Evolutionary conservation across 352 stramenopile species (phyloP).

Genomic region (Peronospora farinosa): DNA sequence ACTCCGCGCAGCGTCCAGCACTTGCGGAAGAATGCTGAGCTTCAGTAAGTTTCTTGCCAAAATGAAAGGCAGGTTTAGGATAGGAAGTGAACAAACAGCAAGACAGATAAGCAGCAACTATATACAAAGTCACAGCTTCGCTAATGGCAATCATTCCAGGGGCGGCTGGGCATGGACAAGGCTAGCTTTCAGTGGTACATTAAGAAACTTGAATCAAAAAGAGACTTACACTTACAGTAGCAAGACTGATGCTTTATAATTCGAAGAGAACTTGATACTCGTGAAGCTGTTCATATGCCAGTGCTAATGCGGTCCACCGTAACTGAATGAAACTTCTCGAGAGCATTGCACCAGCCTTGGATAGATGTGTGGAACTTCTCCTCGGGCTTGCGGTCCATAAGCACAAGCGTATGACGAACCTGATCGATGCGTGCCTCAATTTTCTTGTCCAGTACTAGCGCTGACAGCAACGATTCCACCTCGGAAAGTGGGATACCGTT

Average conservation of each 20-base stretch:
- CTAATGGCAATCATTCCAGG: not conserved
- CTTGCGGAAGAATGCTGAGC: slow-evolving; percentile 28
- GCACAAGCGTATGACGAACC: slow-evolving; percentile 66
- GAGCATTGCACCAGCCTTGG: slow-evolving; percentile 51
- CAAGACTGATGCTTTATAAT: not conserved
- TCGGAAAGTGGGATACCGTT: slow-evolving; percentile 88
- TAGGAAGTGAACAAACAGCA: slow-evolving; percentile 16
- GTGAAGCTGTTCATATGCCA: slow-evolving; percentile 26
- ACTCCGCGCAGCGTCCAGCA: slow-evolving; percentile 29
- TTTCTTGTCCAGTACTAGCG: slow-evolving; percentile 89
- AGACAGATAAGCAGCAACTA: slow-evolving; percentile 10
- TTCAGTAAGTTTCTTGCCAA: not conserved
- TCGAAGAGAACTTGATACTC: not conserved
- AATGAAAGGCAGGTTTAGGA: slow-evolving; percentile 18
- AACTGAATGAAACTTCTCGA: slow-evolving; percentile 71
- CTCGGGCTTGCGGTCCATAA: slow-evolving; percentile 57
- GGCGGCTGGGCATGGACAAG: not conserved
- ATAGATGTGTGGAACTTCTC: slow-evolving; percentile 69
- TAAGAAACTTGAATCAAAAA: too few species aligned
- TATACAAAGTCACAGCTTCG: slow-evolving; percentile 14
- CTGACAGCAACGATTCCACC: slow-evolving; percentile 90
- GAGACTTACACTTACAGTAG: not conserved
- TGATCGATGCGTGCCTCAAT: slow-evolving; percentile 92
- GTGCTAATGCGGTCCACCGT: slow-evolving; percentile 49
- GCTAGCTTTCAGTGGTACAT: not conserved